A percentile compares a stretch with the other conserved stretches of the same genome.
Evolutionary conservation across 2,329 filamentous ascomycete species (phyloP).

Genomic region (Sarocladiaceae sp.): DNA sequence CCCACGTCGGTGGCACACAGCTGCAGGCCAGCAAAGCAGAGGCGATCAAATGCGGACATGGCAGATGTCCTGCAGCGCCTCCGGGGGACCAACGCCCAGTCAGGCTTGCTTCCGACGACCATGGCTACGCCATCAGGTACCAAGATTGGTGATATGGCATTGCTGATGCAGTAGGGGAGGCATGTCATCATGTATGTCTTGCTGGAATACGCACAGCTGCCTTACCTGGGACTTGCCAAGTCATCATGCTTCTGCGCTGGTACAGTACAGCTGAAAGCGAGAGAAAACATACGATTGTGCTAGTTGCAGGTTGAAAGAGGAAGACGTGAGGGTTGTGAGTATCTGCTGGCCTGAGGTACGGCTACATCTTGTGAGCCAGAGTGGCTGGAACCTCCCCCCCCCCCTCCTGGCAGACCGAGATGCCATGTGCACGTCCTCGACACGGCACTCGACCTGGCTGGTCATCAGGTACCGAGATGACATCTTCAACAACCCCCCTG

Average conservation of each 20-base stretch:
- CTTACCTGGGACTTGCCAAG: neutral
- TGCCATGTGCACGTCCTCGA: no score
- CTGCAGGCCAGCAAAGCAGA: neutral
- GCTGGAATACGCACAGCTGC: slow-evolving; percentile 4
- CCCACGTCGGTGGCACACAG: neutral
- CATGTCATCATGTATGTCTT: slow-evolving; percentile 3
- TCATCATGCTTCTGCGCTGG: no score
- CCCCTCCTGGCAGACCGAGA: no score
- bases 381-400: no score
- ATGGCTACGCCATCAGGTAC: neutral
- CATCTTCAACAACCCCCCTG: neutral
- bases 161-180: slow-evolving; percentile 5
- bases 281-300: no score
- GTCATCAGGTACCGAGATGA: slow-evolving; percentile 2
- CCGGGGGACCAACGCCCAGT: neutral
- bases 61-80: slow-evolving; percentile 6
- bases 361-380: no score
- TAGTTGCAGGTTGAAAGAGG: no score
- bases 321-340: no score
- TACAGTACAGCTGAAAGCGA: no score
- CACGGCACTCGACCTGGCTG: neutral
- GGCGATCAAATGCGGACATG: slow-evolving; percentile 1
- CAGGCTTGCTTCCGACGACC: neutral
- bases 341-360: no score
- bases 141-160: neutral